Conservation (phyloP, 805 yeast species). For the Teunomyces cretensis region DNA sequence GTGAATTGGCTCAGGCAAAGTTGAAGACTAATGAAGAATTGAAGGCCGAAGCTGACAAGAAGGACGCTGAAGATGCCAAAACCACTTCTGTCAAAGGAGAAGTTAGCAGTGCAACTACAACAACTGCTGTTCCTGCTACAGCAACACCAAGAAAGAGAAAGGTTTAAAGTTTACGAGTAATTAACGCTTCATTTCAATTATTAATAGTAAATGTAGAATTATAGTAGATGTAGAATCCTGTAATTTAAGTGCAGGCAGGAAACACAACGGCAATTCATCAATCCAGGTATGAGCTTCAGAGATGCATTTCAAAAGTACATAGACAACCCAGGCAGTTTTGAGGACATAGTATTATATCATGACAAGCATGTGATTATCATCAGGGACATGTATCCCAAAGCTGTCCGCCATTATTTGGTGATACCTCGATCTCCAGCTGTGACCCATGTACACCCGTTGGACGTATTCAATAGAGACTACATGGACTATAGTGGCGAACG, state of each 20-base stretch:
- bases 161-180: conserved; percentile 3
- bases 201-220: neutral
- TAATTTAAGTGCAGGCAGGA: neutral
- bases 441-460: conserved; percentile 51
- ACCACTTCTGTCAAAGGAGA: neutral
- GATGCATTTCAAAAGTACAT: conserved; percentile 51
- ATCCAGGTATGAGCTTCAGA: conserved; percentile 46
- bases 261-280: neutral
- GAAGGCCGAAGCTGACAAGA: conserved; percentile 16
- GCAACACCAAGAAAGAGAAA: conserved; percentile 11
- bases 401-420: conserved; percentile 58
- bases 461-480: conserved; percentile 39
- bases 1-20: conserved; percentile 56
- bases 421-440: conserved; percentile 49
- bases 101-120: neutral
- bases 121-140: conserved; percentile 3
- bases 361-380: conserved; percentile 59
- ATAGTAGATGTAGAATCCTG: too few relatives aligned
- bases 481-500: conserved; percentile 11
- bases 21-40: conserved; percentile 44
- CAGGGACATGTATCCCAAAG: conserved; percentile 62
- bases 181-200: neutral
- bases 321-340: conserved; percentile 41
- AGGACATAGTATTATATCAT: conserved; percentile 38
- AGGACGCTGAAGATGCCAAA: conserved; percentile 7